These are phyloP conservation scores for Fistulifera pelliculosa DNA, from an alignment of 108 stramenopile species.

Conservation along the genomic window DNA sequence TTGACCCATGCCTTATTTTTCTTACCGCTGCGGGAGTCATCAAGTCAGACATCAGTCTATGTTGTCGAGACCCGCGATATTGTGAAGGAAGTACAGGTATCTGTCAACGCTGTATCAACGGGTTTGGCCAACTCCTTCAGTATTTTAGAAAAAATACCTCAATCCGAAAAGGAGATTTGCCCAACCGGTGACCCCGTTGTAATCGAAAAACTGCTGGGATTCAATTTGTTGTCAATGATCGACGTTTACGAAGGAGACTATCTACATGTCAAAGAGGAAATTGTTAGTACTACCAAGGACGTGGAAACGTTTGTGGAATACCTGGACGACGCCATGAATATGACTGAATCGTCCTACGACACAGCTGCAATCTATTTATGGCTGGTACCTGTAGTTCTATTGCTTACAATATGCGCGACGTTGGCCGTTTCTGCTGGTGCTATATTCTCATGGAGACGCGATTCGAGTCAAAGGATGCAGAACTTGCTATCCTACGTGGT, in stretches of 20 bases:
- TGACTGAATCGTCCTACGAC: too few species aligned
- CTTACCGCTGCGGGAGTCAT: constrained; percentile 18
- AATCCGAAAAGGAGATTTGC: too few species aligned
- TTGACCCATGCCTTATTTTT: constrained; percentile 17
- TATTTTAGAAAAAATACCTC: neutral
- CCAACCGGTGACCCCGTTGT: too few species aligned
- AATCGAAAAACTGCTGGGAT: too few species aligned
- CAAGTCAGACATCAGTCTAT: constrained; percentile 4
- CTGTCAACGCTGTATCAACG: neutral
- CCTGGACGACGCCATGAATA: too few species aligned
- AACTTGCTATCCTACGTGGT: constrained; percentile 24
- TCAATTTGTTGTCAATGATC: too few species aligned
- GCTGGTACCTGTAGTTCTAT: too few species aligned
- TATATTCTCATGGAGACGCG: constrained; percentile 23
- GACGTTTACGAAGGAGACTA: too few species aligned
- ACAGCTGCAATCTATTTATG: too few species aligned
- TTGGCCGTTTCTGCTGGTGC: constrained; percentile 11
- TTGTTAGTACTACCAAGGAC: too few species aligned
- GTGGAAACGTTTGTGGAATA: too few species aligned
- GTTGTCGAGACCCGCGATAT: constrained; percentile 13
- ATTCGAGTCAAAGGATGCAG: constrained; percentile 19
- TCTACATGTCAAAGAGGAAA: too few species aligned
- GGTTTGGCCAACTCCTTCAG: neutral
- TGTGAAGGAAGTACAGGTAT: neutral
- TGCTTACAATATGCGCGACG: neutral